A percentile compares a stretch with the other conserved stretches of the same genome.
phyloP scores from a whole-genome alignment of 2,329 filamentous ascomycete genomes.

The Gyromitra esculenta region DNA sequence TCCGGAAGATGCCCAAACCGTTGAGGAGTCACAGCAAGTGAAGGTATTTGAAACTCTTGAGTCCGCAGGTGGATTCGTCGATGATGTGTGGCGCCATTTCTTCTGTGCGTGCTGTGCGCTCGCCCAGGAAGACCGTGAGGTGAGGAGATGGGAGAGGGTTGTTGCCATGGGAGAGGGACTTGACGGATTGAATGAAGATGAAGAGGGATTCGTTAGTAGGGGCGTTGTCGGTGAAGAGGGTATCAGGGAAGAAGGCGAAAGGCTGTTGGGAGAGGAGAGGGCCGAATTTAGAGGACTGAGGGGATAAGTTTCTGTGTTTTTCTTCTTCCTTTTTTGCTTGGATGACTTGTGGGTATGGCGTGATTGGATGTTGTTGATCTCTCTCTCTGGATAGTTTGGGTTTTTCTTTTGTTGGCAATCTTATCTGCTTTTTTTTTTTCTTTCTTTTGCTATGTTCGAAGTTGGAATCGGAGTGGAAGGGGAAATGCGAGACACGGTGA shows the following conservation, averaged over 20 bases:
- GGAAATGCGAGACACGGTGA: not conserved
- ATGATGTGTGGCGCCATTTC: conserved; percentile 53
- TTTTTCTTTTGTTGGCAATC: conserved; percentile 24
- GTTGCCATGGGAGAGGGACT: conserved; percentile 48
- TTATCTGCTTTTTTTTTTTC: not conserved
- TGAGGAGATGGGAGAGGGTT: conserved; percentile 52
- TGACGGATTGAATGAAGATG: conserved; percentile 41
- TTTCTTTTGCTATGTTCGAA: not conserved
- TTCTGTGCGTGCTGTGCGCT: conserved; percentile 54
- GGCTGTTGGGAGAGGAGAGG: conserved; percentile 48
- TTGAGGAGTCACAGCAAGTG: conserved; percentile 16
- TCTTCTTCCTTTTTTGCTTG: no score
- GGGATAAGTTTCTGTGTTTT: conserved; percentile 18
- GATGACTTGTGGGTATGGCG: not conserved
- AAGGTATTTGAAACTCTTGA: conserved; percentile 52
- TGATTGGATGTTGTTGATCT: not conserved
- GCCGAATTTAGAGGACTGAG: conserved; percentile 16
- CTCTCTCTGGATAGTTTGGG: not conserved
- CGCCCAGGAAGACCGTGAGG: conserved; percentile 53
- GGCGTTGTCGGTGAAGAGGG: conserved; percentile 33
- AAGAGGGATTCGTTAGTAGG: conserved; percentile 11
- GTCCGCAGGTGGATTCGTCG: conserved; percentile 49
- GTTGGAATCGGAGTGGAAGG: not conserved
- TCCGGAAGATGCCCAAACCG: conserved; percentile 9
- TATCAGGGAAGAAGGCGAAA: conserved; percentile 48